phyloP scores from a whole-genome alignment of 2,329 filamentous ascomycete species.

The Penicillium sp. region DNA sequence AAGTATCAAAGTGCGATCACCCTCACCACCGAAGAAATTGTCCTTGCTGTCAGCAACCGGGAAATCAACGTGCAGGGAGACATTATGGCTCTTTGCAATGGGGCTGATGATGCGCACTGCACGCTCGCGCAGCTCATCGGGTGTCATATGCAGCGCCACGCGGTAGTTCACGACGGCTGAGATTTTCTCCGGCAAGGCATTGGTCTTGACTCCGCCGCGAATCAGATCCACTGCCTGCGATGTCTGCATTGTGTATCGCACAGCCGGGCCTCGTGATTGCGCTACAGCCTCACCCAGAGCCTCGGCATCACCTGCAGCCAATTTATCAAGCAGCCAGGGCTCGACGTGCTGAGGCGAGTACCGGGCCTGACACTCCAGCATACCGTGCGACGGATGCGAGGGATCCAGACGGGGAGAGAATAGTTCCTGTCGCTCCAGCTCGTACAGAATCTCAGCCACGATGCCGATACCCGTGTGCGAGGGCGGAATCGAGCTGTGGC shows the following conservation, averaged over 20 bases:
- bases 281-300: slow-evolving; percentile 38
- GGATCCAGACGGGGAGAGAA: slow-evolving; percentile 51
- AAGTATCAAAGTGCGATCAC: slow-evolving; percentile 30
- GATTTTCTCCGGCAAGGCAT: slow-evolving; percentile 55
- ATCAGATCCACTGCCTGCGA: slow-evolving; percentile 55
- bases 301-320: slow-evolving; percentile 47
- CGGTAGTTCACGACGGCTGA: slow-evolving; percentile 54
- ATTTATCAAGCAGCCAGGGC: slow-evolving; percentile 39
- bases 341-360: slow-evolving; percentile 50
- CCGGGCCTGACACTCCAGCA: slow-evolving; percentile 55
- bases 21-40: slow-evolving; percentile 4
- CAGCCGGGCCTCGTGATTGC: slow-evolving; percentile 37
- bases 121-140: slow-evolving; percentile 45
- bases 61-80: slow-evolving; percentile 47
- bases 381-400: slow-evolving; percentile 53
- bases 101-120: slow-evolving; percentile 46
- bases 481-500: slow-evolving; percentile 57
- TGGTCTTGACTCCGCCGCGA: slow-evolving; percentile 54
- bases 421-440: slow-evolving; percentile 55
- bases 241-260: slow-evolving; percentile 54
- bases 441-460: slow-evolving; percentile 60
- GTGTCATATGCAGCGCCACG: slow-evolving; percentile 52
- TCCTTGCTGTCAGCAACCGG: slow-evolving; percentile 21
- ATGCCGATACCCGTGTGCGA: slow-evolving; percentile 68
- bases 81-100: slow-evolving; percentile 47